Evolutionary conservation across 2,329 filamentous ascomycete genomes (phyloP), one percentile per base, ranked within the genome.

Genomic region (Aspergillus quadrilineatus): DNA sequence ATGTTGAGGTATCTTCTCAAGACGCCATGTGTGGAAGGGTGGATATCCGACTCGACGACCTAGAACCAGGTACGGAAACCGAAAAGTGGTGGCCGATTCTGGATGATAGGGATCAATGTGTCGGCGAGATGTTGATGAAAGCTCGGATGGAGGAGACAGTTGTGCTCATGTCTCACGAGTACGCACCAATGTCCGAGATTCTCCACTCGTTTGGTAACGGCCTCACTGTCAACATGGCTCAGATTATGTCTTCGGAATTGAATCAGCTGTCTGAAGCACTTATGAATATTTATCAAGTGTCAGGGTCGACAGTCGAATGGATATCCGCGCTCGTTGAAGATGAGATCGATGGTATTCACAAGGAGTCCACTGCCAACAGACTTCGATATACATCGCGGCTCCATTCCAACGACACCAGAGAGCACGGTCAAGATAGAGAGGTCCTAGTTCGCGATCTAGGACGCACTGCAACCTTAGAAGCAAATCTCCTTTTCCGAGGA

Each of bases 201-300:
- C 79, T 99, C 29, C 92, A 97, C 67, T 85, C 87, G 5, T 97
- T 97, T 70, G 85, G 86, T 39, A 88, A 89, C 34, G 89, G 90
- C 0, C 78, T 99, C 55, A 97, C 93, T 0, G 81, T 90, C 37
- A 89, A 96, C 69, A 89, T 99, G 63, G 87, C 91, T 2, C 85
- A 89, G 44, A 84, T 89, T 55, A 80, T 97, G 53, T 89, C 91
- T 0, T 84, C 86, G 2, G 89, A 91, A 67, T 79, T 97, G 34
- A 88, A 89, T 52, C 82, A 85, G n/a, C 74, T 97, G 7, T 89
- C 92, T 2, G 92, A 97, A 69, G 86, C 89, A 29, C 85, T 97
- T 37, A 78, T 97, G 61, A 95, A 97, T 70, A 96, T 99, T 51
- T 99, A 93, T 67, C 94, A 99, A 69, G 92, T 96, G 3, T 93